Conservation (phyloP, 768 basidiomycete species). For the Lentinus brumalis region DNA sequence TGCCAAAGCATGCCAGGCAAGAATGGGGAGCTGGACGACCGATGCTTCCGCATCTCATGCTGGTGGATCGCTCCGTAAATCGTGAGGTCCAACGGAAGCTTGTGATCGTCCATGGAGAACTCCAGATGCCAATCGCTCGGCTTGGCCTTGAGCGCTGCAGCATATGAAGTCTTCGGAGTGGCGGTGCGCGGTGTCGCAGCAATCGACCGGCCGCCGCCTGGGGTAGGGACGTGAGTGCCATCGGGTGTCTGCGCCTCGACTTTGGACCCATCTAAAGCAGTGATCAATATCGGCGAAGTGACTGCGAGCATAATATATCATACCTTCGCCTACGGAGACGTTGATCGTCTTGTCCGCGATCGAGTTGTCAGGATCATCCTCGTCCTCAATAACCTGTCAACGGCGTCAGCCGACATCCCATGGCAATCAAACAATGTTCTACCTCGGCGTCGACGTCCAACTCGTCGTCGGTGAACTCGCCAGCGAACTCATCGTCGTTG, state of each 20-base stretch:
- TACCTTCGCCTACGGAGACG: slow-evolving; percentile 79
- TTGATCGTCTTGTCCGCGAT: slow-evolving; percentile 84
- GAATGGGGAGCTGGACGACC: slow-evolving; percentile 58
- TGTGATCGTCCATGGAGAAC: slow-evolving; percentile 90
- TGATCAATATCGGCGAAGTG: not conserved
- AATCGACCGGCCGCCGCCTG: slow-evolving; percentile 50
- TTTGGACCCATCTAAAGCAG: slow-evolving; percentile 75
- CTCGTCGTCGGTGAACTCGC: slow-evolving; percentile 84
- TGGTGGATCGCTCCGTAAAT: slow-evolving; percentile 97
- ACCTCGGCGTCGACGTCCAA: slow-evolving; percentile 82
- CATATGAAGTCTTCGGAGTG: slow-evolving; percentile 71
- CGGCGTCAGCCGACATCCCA: too few species aligned
- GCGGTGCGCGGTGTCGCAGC: slow-evolving; percentile 36
- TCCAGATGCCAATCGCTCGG: slow-evolving; percentile 97
- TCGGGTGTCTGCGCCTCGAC: slow-evolving; percentile 97
- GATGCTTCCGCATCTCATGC: slow-evolving; percentile 66
- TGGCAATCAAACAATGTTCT: slow-evolving; percentile 2
- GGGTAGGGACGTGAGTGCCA: slow-evolving; percentile 92
- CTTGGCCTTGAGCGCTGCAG: slow-evolving; percentile 89
- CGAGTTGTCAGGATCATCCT: slow-evolving; percentile 71
- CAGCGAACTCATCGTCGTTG: slow-evolving; percentile 59
- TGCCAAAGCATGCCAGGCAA: slow-evolving; percentile 83
- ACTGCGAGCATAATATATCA: not conserved
- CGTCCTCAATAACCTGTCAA: slow-evolving; percentile 80
- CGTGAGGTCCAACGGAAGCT: slow-evolving; percentile 83